Evolutionary conservation across 2,329 filamentous ascomycete species (phyloP).

Genomic region (Helotiales sp.): DNA sequence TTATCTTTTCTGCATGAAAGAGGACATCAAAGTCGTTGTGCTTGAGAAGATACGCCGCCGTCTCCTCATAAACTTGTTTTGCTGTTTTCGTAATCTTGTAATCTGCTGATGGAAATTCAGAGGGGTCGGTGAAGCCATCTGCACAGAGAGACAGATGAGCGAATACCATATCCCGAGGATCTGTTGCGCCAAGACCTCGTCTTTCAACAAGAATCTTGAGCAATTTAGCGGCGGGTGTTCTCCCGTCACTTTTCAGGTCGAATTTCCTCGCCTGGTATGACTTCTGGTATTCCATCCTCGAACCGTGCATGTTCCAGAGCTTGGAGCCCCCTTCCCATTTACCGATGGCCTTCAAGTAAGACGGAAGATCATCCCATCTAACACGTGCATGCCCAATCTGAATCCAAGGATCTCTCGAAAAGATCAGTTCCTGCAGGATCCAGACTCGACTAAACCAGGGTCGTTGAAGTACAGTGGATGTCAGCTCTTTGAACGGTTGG

Average conservation of each 20-base stretch:
- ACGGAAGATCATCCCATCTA: neutral
- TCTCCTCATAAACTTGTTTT: neutral
- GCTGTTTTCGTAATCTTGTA: neutral
- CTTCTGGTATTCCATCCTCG: neutral
- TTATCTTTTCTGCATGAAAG: neutral
- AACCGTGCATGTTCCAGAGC: neutral
- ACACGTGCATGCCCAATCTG: neutral
- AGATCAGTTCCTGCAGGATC: neutral
- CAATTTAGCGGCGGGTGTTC: neutral
- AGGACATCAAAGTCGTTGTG: neutral
- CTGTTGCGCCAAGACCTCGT: neutral
- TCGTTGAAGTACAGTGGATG: neutral
- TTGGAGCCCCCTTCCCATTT: neutral
- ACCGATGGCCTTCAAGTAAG: neutral
- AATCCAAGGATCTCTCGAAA: slow-evolving; percentile 2
- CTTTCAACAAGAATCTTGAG: neutral
- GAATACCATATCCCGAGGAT: slow-evolving; percentile 2
- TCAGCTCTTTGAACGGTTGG: neutral
- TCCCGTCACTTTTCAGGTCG: neutral
- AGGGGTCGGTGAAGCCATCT: neutral
- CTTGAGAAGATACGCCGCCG: neutral
- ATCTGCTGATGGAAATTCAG: neutral
- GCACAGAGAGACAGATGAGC: neutral
- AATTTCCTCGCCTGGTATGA: neutral
- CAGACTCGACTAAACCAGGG: neutral